Base-by-base conservation (phyloP, 257 asterid genomes). In the Plectranthus barbatus region DNA sequence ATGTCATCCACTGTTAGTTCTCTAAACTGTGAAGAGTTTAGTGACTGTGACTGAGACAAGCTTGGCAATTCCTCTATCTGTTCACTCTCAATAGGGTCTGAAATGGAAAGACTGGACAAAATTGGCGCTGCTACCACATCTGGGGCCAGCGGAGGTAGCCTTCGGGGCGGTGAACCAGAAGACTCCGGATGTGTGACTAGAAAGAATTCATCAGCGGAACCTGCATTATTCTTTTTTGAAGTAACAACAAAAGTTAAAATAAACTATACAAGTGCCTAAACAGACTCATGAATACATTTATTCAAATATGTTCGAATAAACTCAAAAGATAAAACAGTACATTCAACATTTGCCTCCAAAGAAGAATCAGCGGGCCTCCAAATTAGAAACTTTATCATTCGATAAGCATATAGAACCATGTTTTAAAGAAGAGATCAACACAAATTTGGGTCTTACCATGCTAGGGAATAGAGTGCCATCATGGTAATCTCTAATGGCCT, bases 141-240 rank as follows among this genome's bases (percentile, higher is more conserved):
- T 56, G 96, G 90, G 51, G 54, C 83, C 1, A 75, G 33, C 5
- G 99, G 99, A 54, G 99, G 99, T 33, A 75, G 55, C 72, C 95
- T 89, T 78, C 85, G 72, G 34, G 99, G 99, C 67, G 99, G 97
- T 54, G 94, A 84, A 68, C 97, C 96, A 40, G 97, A 89, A 62
- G 86, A 54, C 64, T 83, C 85, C n/a, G 90, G 78, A 62, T 77
- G 52, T 3, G 97, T 89, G 41, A 81, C 96, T 72, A 92, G 86
- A 79, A 89, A 92, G 84, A 92, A 92, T 60, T 85, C 99, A 65
- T 75, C 85, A 7, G 82, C 49, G 41, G 86, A 69, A 73, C 96
- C 99, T 86, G 96, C 91, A 81, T 80, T 83, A 54, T 80, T 86
- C 99, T 92, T 69, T 72, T 68, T 61, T 23, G 40, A 64, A 69